Conservation (phyloP, 306 rosid genomes). For the Macrotyloma uniflorum region DNA sequence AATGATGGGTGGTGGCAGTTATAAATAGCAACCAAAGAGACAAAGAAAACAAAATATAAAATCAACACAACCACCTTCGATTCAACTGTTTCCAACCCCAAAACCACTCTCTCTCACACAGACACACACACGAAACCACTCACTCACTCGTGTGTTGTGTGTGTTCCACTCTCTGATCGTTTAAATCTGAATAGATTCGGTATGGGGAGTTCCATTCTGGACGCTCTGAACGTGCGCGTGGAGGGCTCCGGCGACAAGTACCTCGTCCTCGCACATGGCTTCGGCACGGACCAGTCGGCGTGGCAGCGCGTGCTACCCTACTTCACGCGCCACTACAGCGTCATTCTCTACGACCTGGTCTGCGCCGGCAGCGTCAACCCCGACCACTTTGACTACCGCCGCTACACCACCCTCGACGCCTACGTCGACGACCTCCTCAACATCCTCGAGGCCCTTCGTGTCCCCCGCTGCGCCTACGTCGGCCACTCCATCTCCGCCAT, state of each 20-base stretch:
- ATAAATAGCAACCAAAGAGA: not conserved
- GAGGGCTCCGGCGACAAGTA: slow-evolving; percentile 72
- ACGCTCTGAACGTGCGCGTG: slow-evolving; percentile 79
- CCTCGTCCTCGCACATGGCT: slow-evolving; percentile 84
- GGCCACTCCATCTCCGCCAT: slow-evolving; percentile 99
- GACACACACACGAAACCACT: not conserved
- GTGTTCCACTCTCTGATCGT: not conserved
- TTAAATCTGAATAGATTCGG: not conserved
- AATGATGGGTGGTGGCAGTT: not conserved
- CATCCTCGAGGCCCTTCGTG: slow-evolving; percentile 70
- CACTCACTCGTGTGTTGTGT: not conserved
- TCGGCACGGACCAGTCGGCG: slow-evolving; percentile 97
- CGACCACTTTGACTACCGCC: slow-evolving; percentile 79
- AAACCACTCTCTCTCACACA: too few species aligned
- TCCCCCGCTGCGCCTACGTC: slow-evolving; percentile 74
- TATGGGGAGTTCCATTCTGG: slow-evolving; percentile 60
- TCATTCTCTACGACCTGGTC: slow-evolving; percentile 93
- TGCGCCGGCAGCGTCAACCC: slow-evolving; percentile 99
- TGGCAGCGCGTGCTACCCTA: slow-evolving; percentile 85
- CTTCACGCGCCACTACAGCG: slow-evolving; percentile 67
- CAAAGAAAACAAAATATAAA: not conserved
- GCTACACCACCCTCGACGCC: slow-evolving; percentile 87
- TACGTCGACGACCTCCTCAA: slow-evolving; percentile 80
- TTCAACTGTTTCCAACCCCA: not conserved
- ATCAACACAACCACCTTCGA: not conserved